phyloP scores from a whole-genome alignment of 768 basidiomycete species.

The Boletus pseudo-olivaceus region DNA sequence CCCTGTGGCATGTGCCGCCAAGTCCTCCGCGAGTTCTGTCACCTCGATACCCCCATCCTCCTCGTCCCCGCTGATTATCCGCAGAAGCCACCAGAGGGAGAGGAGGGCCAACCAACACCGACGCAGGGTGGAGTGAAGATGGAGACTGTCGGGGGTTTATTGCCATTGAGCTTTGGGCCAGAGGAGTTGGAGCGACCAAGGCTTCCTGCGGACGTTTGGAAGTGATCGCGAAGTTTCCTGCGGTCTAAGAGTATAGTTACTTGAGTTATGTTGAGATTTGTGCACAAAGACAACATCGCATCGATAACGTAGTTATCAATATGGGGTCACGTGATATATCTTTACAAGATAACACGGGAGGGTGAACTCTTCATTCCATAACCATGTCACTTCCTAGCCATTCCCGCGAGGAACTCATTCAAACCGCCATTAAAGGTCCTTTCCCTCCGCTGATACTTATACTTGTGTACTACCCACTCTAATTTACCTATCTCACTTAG shows the following conservation, averaged over 20 bases:
- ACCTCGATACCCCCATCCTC: conserved; percentile 64
- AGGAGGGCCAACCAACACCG: too few relatives aligned
- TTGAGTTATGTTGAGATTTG: too few relatives aligned
- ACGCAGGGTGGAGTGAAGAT: conserved; percentile 46
- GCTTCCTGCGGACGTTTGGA: not conserved
- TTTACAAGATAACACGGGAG: too few relatives aligned
- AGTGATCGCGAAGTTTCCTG: too few relatives aligned
- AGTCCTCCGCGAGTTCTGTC: conserved; percentile 83
- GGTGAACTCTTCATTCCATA: too few relatives aligned
- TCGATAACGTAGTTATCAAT: too few relatives aligned
- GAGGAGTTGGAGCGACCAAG: conserved; percentile 61
- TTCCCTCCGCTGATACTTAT: too few relatives aligned
- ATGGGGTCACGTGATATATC: too few relatives aligned
- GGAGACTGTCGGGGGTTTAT: conserved; percentile 66
- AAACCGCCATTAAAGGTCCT: conserved; percentile 40
- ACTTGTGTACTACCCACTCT: not conserved
- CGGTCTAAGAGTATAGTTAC: too few relatives aligned
- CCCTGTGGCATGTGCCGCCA: conserved; percentile 97
- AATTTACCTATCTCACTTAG: conserved; percentile 31
- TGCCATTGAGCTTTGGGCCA: conserved; percentile 89
- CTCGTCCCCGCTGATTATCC: conserved; percentile 68
- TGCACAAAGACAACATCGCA: too few relatives aligned
- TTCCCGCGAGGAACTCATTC: conserved; percentile 49
- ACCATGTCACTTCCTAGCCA: conserved; percentile 34
- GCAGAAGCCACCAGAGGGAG: conserved; percentile 22